Base-by-base conservation (phyloP, 306 rosid species). In the Castanea crenata region DNA sequence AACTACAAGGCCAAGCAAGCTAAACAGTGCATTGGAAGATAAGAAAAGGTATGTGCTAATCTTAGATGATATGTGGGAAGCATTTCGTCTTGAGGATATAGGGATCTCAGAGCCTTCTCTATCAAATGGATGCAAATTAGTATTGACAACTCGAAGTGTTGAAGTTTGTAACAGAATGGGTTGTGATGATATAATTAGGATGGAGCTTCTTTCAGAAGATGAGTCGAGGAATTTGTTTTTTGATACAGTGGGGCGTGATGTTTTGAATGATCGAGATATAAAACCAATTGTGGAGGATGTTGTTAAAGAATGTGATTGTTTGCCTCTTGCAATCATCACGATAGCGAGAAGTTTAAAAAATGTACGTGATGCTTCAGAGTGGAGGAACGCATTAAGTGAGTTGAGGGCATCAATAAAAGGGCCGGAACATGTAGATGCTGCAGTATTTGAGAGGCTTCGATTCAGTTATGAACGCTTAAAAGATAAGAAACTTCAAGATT, bases 321-420 rank as follows among this genome's bases (percentile, higher is more conserved):
- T 83, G 71, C 80, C 80, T 1, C 82, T 82, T 64, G 85, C 23
- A 55, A 55, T 82, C 6, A 55, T 2, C 7, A 74, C 57, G 2
- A 74, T 80, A 54, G 86, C 76, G 1, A 61, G 73, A 69, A 75
- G 5, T 76, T 75, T 81, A 65, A 75, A 71, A 55, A 73, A 76
- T 5, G 1, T 38, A 2, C 3, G 32, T 15, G 29, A 12, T 12
- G 59, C 35, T 41, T 65, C 55, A 11, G 76, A 76, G 68, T 76
- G 84, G 84, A 44, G 68, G 67, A 20, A 75, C 8, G 52, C 68
- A 1, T 63, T 81, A 35, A 56, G 23, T 59, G 68, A 81, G 25
- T 76, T 76, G 25, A 59, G 68, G 62, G 23, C 34, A 64, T 49
- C 77, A 31, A 44, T 5, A 6, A 35, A 6, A 29, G 21, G 71